phyloP scores from a whole-genome alignment of 805 yeast species.

The Candida peoriensis region DNA sequence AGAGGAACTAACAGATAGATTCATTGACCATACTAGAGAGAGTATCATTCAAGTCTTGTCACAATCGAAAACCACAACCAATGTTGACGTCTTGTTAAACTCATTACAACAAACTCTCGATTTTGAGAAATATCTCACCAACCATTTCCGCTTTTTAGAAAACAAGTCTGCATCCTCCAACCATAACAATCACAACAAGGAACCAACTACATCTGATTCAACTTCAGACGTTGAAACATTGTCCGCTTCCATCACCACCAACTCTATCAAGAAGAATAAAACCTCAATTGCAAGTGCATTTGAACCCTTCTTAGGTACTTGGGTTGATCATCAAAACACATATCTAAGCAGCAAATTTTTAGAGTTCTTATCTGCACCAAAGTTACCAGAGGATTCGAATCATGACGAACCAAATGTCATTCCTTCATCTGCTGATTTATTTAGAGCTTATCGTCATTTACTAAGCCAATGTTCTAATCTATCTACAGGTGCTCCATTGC shows the following conservation, averaged over 20 bases:
- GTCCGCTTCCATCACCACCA: background rate
- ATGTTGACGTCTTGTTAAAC: conserved; percentile 61
- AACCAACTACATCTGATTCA: no score
- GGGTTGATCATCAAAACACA: conserved; percentile 84
- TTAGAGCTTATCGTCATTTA: conserved; percentile 68
- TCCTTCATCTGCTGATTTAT: conserved; percentile 83
- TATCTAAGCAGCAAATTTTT: conserved; percentile 55
- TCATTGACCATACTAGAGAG: conserved; percentile 63
- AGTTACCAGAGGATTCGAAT: conserved; percentile 43
- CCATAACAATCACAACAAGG: no score
- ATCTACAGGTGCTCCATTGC: conserved; percentile 36
- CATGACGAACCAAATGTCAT: conserved; percentile 61
- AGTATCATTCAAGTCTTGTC: conserved; percentile 56
- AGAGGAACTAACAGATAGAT: conserved; percentile 50
- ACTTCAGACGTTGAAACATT: conserved; percentile 11
- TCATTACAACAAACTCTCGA: conserved; percentile 75
- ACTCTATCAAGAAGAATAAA: background rate
- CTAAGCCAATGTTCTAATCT: conserved; percentile 64
- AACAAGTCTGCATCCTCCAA: conserved; percentile 25
- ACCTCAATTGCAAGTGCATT: conserved; percentile 56
- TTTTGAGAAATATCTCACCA: conserved; percentile 71
- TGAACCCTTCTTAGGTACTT: conserved; percentile 77
- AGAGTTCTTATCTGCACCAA: conserved; percentile 56
- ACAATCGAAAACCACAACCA: conserved; percentile 36
- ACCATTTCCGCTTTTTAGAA: conserved; percentile 47